Evolutionary conservation across 805 yeast species (phyloP).

Genomic region (Kluyveromyces siamensis): DNA sequence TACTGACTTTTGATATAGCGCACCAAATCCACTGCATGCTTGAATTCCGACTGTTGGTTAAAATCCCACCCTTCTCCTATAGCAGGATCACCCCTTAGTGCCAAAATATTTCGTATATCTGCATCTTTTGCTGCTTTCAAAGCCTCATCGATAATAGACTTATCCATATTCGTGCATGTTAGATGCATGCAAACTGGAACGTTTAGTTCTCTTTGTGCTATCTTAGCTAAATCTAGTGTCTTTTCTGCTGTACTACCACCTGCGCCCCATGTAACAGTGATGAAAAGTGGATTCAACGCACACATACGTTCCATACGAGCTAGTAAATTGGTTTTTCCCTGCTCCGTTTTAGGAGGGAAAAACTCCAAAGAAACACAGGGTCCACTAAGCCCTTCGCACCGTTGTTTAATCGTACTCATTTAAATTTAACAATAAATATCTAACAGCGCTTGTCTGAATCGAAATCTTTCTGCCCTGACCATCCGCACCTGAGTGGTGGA

Average conservation of each 20-base stretch:
- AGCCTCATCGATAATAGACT: conserved; percentile 68
- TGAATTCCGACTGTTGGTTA: conserved; percentile 45
- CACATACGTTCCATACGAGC: conserved; percentile 87
- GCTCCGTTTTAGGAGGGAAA: conserved; percentile 94
- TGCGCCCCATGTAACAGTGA: conserved; percentile 98
- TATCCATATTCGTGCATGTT: conserved; percentile 91
- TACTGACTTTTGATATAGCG: conserved; percentile 60
- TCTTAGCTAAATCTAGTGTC: conserved; percentile 72
- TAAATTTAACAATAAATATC: not conserved
- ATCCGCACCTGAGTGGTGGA: not conserved
- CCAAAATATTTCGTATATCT: conserved; percentile 86
- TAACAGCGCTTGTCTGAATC: not conserved
- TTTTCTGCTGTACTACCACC: conserved; percentile 90
- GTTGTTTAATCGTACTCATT: conserved; percentile 33
- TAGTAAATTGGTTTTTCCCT: conserved; percentile 73
- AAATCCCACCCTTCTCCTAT: conserved; percentile 39
- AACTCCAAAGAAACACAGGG: conserved; percentile 82
- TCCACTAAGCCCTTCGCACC: conserved; percentile 40
- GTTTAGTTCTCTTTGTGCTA: conserved; percentile 65
- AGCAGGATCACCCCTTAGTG: conserved; percentile 94
- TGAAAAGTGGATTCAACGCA: conserved; percentile 77
- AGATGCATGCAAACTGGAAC: conserved; percentile 90
- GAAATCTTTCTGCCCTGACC: not conserved
- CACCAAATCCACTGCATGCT: conserved; percentile 79
- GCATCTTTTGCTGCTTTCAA: conserved; percentile 55